phyloP scores from a whole-genome alignment of 2,329 filamentous ascomycete genomes.

The Ophiosphaerella korrae region DNA sequence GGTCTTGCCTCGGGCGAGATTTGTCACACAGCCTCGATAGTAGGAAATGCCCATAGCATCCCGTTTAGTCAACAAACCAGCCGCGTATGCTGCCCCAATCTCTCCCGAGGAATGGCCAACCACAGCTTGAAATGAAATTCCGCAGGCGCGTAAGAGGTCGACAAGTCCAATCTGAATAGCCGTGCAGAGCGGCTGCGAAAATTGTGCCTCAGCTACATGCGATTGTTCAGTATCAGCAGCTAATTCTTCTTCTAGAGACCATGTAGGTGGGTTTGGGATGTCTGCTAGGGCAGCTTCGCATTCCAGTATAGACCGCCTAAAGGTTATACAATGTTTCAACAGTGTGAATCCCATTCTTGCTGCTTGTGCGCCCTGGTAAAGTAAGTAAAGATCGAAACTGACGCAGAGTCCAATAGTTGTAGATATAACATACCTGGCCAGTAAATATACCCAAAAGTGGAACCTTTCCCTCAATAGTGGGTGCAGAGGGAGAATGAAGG shows the following conservation, averaged over 20 bases:
- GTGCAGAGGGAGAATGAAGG: no score
- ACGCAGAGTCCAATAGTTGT: no score
- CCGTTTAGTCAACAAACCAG: slow-evolving; percentile 21
- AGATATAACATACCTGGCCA: slow-evolving; percentile 10
- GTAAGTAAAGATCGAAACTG: no score
- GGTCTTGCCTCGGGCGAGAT: not conserved
- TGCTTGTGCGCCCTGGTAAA: no score
- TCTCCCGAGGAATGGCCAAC: slow-evolving; percentile 52
- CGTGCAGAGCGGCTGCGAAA: slow-evolving; percentile 44
- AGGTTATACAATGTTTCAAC: no score
- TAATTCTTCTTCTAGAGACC: slow-evolving; percentile 20
- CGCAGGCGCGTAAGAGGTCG: slow-evolving; percentile 33
- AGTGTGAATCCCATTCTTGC: no score
- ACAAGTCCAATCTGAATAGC: slow-evolving; percentile 44
- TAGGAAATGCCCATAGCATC: slow-evolving; percentile 29
- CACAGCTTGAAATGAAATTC: slow-evolving; percentile 37
- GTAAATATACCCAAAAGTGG: slow-evolving; percentile 9
- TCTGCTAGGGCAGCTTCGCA: slow-evolving; percentile 8
- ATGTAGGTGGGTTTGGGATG: slow-evolving; percentile 10
- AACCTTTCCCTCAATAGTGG: no score
- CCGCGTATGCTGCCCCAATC: slow-evolving; percentile 47
- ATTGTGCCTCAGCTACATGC: slow-evolving; percentile 18
- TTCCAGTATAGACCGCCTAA: no score
- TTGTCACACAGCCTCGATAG: slow-evolving; percentile 18
- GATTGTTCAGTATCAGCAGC: not conserved